Evolutionary conservation across 2,329 filamentous ascomycete species (phyloP), one percentile per base, ranked within the genome.

Genomic region (Xylaria multiplex): DNA sequence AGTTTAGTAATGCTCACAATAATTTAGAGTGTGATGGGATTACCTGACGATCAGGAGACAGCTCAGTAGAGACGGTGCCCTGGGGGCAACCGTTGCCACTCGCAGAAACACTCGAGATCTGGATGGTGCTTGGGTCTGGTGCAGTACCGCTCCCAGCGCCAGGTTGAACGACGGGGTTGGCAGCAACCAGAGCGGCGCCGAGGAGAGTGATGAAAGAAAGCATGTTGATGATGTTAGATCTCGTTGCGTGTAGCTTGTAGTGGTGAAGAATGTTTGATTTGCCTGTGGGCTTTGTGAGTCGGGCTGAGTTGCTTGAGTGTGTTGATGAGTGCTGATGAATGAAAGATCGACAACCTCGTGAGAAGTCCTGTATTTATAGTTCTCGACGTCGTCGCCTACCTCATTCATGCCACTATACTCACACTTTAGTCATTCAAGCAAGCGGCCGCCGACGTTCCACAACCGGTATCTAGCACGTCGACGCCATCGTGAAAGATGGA

Each of bases 41-140:
- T 64, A 80, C 81, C 37, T 79, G 81, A 68, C 78, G 76, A 73
- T 83, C 80, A 11, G 79, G 75, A 9, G 80, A 81, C 69, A 82
- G 77, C 67, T 75, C 77, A 42, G 79, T 81, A 22, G 81, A 79
- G 9, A 83, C 80, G 55, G 77, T 77, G 32, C 79, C 78, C 72
- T 81, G 80, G 9, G 80, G 80, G 70, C 81, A 83, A 30, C 81
- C 81, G 68, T 79, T 82, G 62, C 81, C 81, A 37, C 80, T 82
- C 66, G 80, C 80, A 27, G 73, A 79, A 49, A 79, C 77, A 50
- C 74, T 76, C 68, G 75, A 48, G 73, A 83, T 80, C 74, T 79
- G 77, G 73, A 83, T 83, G 42, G 80, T 70, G 48, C 72, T 76
- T 19, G 80, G 78, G 68, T 79, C 75, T n/a, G 81, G 81, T 13